phyloP scores from a whole-genome alignment of 2,329 filamentous ascomycete genomes.

The Penicillium concentricum region DNA sequence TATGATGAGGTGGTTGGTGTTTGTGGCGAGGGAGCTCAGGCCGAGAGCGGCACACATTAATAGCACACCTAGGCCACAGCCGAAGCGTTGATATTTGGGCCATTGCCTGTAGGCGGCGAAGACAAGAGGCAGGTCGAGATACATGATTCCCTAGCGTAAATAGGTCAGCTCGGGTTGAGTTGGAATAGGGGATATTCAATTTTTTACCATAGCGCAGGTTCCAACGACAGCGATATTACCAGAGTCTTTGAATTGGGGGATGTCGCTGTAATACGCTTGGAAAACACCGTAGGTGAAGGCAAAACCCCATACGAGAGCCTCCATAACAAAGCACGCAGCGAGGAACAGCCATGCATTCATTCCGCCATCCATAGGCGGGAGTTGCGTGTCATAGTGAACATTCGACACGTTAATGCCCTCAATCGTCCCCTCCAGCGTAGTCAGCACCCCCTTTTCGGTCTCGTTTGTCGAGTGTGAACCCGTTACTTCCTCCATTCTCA shows the following conservation, averaged over 20 bases:
- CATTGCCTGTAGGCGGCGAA: slow-evolving; percentile 19
- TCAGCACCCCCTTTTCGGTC: slow-evolving; percentile 1
- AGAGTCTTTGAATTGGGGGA: slow-evolving; percentile 16
- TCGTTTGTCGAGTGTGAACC: background rate
- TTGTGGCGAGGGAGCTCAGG: slow-evolving; percentile 23
- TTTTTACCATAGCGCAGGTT: slow-evolving; percentile 17
- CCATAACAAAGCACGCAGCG: slow-evolving; percentile 52
- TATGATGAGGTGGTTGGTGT: slow-evolving; percentile 20
- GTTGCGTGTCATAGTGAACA: background rate
- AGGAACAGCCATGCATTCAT: slow-evolving; percentile 49
- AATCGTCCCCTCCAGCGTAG: background rate
- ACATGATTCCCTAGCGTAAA: background rate
- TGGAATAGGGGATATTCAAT: background rate
- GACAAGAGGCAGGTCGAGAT: slow-evolving; percentile 14
- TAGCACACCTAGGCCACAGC: slow-evolving; percentile 18
- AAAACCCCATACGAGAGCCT: slow-evolving; percentile 55
- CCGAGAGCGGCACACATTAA: slow-evolving; percentile 25
- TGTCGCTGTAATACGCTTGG: slow-evolving; percentile 27
- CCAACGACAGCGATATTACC: slow-evolving; percentile 21
- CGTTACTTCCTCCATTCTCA: background rate
- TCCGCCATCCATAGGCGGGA: slow-evolving; percentile 39
- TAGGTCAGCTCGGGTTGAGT: no score
- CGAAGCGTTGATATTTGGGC: slow-evolving; percentile 14
- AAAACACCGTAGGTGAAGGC: slow-evolving; percentile 22
- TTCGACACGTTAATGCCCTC: background rate